Base-by-base conservation (phyloP, 2,329 filamentous ascomycete genomes). In the Cladophialophora exuberans region DNA sequence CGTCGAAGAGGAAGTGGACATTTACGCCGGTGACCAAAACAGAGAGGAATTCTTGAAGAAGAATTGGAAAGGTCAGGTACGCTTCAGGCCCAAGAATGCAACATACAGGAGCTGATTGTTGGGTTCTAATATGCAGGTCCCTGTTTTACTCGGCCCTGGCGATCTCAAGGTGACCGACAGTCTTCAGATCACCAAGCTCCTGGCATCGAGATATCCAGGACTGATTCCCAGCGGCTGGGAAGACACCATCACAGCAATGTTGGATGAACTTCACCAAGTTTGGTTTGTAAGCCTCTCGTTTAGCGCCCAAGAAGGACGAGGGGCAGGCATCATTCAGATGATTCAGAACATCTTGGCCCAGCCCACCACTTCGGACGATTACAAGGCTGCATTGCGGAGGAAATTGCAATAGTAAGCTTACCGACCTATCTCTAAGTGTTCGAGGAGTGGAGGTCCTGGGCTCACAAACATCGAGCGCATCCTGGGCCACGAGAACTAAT, bases 1-100 rank as follows among this genome's bases (percentile, higher is more conserved):
- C 25, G 17, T 30, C n/a, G 35, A 43, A 20, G 22, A 42, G 15
- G 48, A 52, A 25, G 25, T 52, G 5, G 48, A 52, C 18, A 52
- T 52, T 43, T 52, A 43, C 13, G 15, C 17, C 28, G 18, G 35
- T 4, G 35, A 52, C 3, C 48, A 52, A 17, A 43, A 43, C 13
- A 10, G 6, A 6, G 48, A 52, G 48, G 35, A 52, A 22, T 52
- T 23, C 22, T 17, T 52, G 9, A 17, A 52, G 35, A 52, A 43
- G 23, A 52, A 43, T 31, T 42, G 35, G 35, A 42, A 52, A 52
- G 48, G 48, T 17, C 48, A 52, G 20, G 48, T 52, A 52, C 3
- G 48, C 11, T 10, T 10, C 10, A n/a, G 30, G 3, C 30, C 30
- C 10, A 31, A 31, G 10, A 9, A 9, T 31, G 30, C 30, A n/a